These are phyloP conservation scores for Umbelopsis vinacea DNA, from an alignment of 192 early-diverging fungal genomes.

Conservation along the genomic window DNA sequence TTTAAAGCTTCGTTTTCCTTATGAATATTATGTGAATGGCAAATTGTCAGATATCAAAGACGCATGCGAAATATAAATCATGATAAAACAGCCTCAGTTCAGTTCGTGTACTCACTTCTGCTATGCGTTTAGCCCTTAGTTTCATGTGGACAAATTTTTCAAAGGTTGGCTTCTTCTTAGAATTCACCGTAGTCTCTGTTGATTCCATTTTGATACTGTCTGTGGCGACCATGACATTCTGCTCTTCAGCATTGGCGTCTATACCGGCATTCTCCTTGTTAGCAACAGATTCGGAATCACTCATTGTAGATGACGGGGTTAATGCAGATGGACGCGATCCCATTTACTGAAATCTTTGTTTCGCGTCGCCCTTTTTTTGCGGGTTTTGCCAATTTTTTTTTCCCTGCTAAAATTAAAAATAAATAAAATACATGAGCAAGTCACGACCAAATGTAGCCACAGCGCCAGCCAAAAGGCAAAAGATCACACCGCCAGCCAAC, in stretches of 20 bases:
- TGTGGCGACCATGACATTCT: background rate
- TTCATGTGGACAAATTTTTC: conserved; percentile 22
- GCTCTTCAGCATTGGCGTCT: background rate
- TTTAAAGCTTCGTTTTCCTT: conserved; percentile 10
- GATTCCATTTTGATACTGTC: background rate
- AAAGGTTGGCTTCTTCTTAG: conserved; percentile 12
- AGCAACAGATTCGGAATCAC: conserved; percentile 11
- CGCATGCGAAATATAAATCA: background rate
- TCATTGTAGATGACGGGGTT: conserved; percentile 1
- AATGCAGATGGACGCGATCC: conserved; percentile 17
- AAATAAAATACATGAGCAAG: background rate
- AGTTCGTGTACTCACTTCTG: background rate
- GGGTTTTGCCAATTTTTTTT: background rate
- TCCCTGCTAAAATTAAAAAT: background rate
- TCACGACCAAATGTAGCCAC: background rate
- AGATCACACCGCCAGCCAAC: background rate
- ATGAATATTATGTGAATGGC: background rate
- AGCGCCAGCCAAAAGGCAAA: background rate
- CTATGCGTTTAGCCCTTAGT: background rate
- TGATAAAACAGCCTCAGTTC: background rate
- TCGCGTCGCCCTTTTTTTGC: background rate
- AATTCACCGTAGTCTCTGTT: background rate
- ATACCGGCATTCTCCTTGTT: conserved; percentile 3
- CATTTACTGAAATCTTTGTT: background rate
- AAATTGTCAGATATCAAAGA: background rate